Percentiles rank a stretch among this genome's conserved stretches.
phyloP scores from a whole-genome alignment of 164 flowering plant genomes.

The Aristolochia fimbriata region DNA sequence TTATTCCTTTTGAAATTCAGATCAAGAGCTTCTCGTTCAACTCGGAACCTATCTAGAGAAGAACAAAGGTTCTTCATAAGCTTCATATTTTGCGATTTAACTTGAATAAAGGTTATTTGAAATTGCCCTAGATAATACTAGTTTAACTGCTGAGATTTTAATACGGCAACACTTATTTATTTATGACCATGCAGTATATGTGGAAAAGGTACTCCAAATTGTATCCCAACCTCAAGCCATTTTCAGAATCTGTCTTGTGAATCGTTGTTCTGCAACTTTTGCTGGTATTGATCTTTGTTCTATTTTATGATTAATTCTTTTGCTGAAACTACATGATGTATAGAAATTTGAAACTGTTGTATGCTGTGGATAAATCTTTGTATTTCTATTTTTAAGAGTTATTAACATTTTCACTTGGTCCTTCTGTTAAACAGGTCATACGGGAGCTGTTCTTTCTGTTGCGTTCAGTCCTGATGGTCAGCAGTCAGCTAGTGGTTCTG shows the following conservation, averaged over 20 bases:
- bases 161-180: neutral
- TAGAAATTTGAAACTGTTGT: neutral
- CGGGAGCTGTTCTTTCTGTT: conserved; percentile 91
- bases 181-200: conserved; percentile 56
- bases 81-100: neutral
- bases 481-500: conserved; percentile 95
- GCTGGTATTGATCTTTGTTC: conserved; percentile 41
- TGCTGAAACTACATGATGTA: neutral
- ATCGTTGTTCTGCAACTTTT: conserved; percentile 89
- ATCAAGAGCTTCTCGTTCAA: conserved; percentile 68
- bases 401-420: neutral
- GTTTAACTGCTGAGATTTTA: too few species aligned
- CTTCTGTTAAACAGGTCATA: conserved; percentile 51
- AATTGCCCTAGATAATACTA: neutral
- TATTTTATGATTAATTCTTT: neutral
- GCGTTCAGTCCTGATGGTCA: conserved; percentile 93
- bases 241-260: conserved; percentile 85
- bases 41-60: conserved; percentile 74
- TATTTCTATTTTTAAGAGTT: neutral
- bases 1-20: conserved; percentile 76
- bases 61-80: conserved; percentile 47
- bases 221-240: conserved; percentile 94
- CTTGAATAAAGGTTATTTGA: neutral
- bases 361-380: neutral
- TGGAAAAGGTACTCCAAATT: conserved; percentile 72